A percentile compares a stretch with the other conserved stretches of the same genome.
phyloP scores from a whole-genome alignment of 257 asterid species.

The Parsonsia alboflavescens region DNA sequence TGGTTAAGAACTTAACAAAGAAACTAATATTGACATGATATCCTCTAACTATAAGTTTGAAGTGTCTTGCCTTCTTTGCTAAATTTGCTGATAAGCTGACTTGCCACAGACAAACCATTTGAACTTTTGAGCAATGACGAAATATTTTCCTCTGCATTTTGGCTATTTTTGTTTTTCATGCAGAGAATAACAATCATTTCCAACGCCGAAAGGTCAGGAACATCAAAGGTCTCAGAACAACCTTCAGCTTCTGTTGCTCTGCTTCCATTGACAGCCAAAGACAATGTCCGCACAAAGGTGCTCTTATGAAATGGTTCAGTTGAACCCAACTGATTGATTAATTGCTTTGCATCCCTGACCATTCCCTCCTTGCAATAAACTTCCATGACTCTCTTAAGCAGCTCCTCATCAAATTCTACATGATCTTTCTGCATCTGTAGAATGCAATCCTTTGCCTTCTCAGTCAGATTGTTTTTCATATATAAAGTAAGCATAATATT shows the following conservation, averaged over 20 bases:
- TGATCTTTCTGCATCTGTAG: slow-evolving; percentile 51
- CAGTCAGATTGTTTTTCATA: slow-evolving; percentile 51
- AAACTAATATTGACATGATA: not conserved
- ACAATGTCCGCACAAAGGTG: slow-evolving; percentile 39
- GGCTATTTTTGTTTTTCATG: slow-evolving; percentile 41
- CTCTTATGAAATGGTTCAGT: slow-evolving; percentile 32
- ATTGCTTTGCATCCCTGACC: slow-evolving; percentile 51
- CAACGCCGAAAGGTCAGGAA: slow-evolving; percentile 39
- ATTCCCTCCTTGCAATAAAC: slow-evolving; percentile 75
- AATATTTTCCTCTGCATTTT: slow-evolving; percentile 39
- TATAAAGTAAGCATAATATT: slow-evolving; percentile 59
- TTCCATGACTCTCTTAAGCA: slow-evolving; percentile 56
- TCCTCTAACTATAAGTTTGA: not conserved
- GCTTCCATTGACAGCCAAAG: slow-evolving; percentile 39
- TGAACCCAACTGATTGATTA: slow-evolving; percentile 43
- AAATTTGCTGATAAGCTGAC: slow-evolving; percentile 55
- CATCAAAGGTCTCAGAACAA: slow-evolving; percentile 34
- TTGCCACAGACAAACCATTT: slow-evolving; percentile 56
- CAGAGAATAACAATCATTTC: slow-evolving; percentile 57
- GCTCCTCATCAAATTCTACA: slow-evolving; percentile 66
- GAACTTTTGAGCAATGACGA: slow-evolving; percentile 43
- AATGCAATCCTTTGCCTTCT: slow-evolving; percentile 60
- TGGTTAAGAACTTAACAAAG: not conserved
- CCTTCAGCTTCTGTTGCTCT: slow-evolving; percentile 25
- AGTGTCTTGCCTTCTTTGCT: slow-evolving; percentile 54